Base-by-base conservation (phyloP, 2,329 filamentous ascomycete species). In the Sclerotinia trifoliorum region DNA sequence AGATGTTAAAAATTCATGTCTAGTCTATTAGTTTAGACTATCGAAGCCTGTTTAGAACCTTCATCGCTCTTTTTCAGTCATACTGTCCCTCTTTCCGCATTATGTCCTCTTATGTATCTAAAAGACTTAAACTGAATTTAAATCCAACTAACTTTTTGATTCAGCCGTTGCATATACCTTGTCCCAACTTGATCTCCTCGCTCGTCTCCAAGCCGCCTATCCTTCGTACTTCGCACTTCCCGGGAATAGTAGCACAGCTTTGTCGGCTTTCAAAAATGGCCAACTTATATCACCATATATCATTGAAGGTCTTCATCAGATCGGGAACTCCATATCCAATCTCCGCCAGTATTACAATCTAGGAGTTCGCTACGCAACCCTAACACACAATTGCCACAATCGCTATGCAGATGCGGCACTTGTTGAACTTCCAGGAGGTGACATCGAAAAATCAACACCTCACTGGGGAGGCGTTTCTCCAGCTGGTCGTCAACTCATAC, bases 301-400 rank as follows among this genome's bases (percentile, higher is more conserved):
- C 3, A 87, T 96, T 65, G 93, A 97, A 80, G 94, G 94, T 4
- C 85, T 97, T 10, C 94, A 98, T 77, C 94, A 97, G 75, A 96
- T 98, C 73, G 94, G 93, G 69, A 97, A 97, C 80, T 91, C 88
- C 0, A 82, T 89, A 32, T 84, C 90, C 52, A 93, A 88, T 66
- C 82, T 98, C 13, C 88, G 94, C 8, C 83, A 87, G 32, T 97
- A 90, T 78, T 83, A 95, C 78, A 82, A 85, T 3, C 83, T 96
- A 3, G 94, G 94, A 1, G 93, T 94, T 6, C 88, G 93, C 62
- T 97, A 97, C 75, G 89, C 90, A 24, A 97, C 94, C 0, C 81
- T 98, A 21, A 97, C 92, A 2, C 94, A 96, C 82, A 96, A 96
- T 78, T 97, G 94, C 80, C 92, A 96, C 79, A 98, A 97, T 80